Evolutionary conservation across 106 monocot species (phyloP).

Genomic region (Allium sativum): DNA sequence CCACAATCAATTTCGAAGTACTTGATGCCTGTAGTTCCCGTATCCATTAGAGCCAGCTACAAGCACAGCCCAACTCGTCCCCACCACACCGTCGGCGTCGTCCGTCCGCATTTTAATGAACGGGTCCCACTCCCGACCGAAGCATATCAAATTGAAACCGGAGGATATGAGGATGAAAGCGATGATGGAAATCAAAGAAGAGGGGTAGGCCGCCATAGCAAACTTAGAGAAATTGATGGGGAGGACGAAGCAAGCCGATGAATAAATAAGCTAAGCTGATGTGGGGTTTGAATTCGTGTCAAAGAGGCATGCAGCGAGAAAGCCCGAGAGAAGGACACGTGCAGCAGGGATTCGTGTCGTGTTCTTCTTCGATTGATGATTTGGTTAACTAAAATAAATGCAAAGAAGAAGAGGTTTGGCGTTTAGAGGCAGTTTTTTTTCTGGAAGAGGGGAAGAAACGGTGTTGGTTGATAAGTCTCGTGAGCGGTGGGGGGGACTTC

Average conservation of each 20-base stretch:
- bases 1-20: neutral
- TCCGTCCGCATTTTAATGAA: conserved; percentile 25
- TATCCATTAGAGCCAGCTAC: conserved; percentile 70
- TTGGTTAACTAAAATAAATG: too few species aligned
- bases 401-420: too few species aligned
- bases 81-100: conserved; percentile 20
- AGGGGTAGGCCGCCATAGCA: neutral
- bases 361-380: too few species aligned
- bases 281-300: neutral
- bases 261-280: neutral
- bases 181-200: neutral
- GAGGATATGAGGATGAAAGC: neutral
- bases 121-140: conserved; percentile 14
- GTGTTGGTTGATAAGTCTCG: too few species aligned
- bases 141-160: neutral
- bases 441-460: too few species aligned
- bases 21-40: conserved; percentile 76
- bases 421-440: too few species aligned
- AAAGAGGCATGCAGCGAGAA: neutral
- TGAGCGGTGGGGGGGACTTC: too few species aligned
- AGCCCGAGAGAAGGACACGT: neutral
- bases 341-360: neutral
- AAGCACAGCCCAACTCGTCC: conserved; percentile 80
- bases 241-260: neutral
- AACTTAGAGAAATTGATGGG: neutral